Percentiles rank a stretch among this genome's conserved stretches.
phyloP scores from a whole-genome alignment of 2,329 filamentous ascomycete species.

The Fusarium sp. region DNA sequence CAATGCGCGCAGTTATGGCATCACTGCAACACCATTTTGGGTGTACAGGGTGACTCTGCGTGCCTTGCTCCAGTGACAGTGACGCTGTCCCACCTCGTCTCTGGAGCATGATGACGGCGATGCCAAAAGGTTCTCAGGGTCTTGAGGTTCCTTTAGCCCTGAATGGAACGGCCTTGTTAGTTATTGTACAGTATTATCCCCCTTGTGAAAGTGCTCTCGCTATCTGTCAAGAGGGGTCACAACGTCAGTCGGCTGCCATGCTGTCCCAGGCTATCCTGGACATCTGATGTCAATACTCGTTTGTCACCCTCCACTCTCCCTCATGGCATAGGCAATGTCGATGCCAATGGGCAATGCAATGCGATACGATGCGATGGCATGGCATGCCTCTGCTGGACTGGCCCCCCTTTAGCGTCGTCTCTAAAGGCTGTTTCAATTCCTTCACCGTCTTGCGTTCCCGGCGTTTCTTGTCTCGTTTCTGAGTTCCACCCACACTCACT shows the following conservation, averaged over 20 bases:
- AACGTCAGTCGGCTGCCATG: slow-evolving; percentile 43
- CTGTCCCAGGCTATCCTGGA: slow-evolving; percentile 39
- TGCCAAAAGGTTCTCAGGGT: slow-evolving; percentile 38
- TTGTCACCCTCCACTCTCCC: slow-evolving; percentile 36
- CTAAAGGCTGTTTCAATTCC: slow-evolving; percentile 46
- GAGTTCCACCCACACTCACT: slow-evolving; percentile 44
- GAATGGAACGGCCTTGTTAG: slow-evolving; percentile 9
- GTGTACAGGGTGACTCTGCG: slow-evolving; percentile 22
- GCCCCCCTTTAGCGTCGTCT: slow-evolving; percentile 32
- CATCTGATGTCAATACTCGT: slow-evolving; percentile 44
- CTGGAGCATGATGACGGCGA: slow-evolving; percentile 45
- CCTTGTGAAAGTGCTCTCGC: slow-evolving; percentile 36
- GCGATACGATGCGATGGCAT: slow-evolving; percentile 27
- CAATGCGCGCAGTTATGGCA: slow-evolving; percentile 41
- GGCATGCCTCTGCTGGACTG: slow-evolving; percentile 25
- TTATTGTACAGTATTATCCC: slow-evolving; percentile 5
- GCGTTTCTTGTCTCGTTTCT: slow-evolving; percentile 44
- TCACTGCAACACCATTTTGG: slow-evolving; percentile 45
- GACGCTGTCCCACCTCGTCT: slow-evolving; percentile 41
- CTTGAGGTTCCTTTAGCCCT: slow-evolving; percentile 37
- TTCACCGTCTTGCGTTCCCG: slow-evolving; percentile 48
- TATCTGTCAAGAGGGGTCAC: slow-evolving; percentile 40
- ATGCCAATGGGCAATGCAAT: slow-evolving; percentile 16
- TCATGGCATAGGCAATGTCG: slow-evolving; percentile 16
- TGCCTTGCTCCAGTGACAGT: slow-evolving; percentile 28